These are phyloP conservation scores for Juglanconis juglandina DNA, from an alignment of 2,329 filamentous ascomycete genomes.

Conservation along the genomic window DNA sequence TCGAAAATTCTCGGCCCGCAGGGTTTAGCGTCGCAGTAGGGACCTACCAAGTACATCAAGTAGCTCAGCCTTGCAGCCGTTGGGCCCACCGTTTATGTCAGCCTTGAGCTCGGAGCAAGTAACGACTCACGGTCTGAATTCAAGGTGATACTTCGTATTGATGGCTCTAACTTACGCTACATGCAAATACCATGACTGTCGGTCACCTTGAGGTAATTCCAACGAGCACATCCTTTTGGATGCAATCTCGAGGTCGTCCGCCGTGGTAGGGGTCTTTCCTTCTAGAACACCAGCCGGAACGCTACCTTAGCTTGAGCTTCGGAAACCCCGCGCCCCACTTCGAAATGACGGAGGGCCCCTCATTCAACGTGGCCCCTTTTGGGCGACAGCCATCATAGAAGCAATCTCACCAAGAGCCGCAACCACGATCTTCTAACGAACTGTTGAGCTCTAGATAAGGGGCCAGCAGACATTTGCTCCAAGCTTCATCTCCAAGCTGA, in stretches of 20 bases:
- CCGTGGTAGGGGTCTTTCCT: background rate
- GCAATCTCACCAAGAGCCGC: conserved; percentile 2
- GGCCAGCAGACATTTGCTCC: background rate
- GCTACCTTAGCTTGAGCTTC: background rate
- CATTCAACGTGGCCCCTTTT: background rate
- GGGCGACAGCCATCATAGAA: background rate
- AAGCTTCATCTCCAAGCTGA: background rate
- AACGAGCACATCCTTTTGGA: background rate
- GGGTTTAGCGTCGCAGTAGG: conserved; percentile 27
- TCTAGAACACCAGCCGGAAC: background rate
- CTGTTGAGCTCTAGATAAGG: background rate
- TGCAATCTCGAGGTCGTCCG: background rate
- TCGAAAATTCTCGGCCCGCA: conserved; percentile 31
- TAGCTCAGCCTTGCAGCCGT: background rate
- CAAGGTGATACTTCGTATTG: too few relatives aligned
- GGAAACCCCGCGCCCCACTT: conserved; percentile 10
- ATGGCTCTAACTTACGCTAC: too few relatives aligned
- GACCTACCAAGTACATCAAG: too few relatives aligned
- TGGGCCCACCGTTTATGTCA: background rate
- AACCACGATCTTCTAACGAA: background rate
- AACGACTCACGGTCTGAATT: too few relatives aligned
- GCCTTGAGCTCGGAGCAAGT: too few relatives aligned
- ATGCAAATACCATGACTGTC: too few relatives aligned
- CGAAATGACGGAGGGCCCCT: background rate
- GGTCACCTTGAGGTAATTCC: background rate